Percentiles rank a stretch among this genome's conserved stretches.
Conservation (phyloP, 2,329 filamentous ascomycete genomes). For the Trichoderma gracile region DNA sequence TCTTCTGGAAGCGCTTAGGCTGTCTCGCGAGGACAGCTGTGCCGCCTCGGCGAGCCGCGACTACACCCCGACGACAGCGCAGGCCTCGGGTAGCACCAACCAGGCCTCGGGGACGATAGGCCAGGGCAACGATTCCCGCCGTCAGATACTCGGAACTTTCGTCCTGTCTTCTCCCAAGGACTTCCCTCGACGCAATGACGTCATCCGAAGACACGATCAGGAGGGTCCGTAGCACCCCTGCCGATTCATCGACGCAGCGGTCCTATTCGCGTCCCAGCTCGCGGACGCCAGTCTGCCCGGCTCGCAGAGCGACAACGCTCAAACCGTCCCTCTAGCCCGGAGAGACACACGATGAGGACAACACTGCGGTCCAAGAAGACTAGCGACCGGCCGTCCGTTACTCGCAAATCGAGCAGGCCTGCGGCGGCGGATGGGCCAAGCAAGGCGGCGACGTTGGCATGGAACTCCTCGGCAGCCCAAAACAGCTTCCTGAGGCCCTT, state of each 20-base stretch:
- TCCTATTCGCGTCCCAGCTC: conserved; percentile 33
- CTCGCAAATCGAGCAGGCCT: conserved; percentile 45
- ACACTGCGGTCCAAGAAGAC: conserved; percentile 56
- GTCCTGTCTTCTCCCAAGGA: conserved; percentile 60
- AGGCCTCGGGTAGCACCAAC: conserved; percentile 30
- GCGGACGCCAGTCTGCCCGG: conserved; percentile 34
- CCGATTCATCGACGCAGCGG: conserved; percentile 33
- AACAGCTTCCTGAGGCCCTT: conserved; percentile 37
- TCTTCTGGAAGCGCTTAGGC: conserved; percentile 75
- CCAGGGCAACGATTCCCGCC: conserved; percentile 78
- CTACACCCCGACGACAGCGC: conserved; percentile 29
- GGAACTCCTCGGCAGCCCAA: conserved; percentile 50
- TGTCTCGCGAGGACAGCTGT: conserved; percentile 53
- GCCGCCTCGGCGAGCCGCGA: conserved; percentile 16
- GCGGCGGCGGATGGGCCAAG: conserved; percentile 55
- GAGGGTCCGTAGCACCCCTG: conserved; percentile 37
- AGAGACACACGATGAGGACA: conserved; percentile 63
- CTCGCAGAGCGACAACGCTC: conserved; percentile 41
- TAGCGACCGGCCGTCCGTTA: conserved; percentile 46
- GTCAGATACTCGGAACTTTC: conserved; percentile 79
- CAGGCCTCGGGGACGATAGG: conserved; percentile 66
- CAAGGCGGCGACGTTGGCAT: conserved; percentile 65
- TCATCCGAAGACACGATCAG: conserved; percentile 51
- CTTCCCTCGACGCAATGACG: conserved; percentile 55
- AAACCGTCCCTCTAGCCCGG: conserved; percentile 57